These are phyloP conservation scores for Salvia miltiorrhiza DNA, from an alignment of 257 asterid species.

Conservation along the genomic window DNA sequence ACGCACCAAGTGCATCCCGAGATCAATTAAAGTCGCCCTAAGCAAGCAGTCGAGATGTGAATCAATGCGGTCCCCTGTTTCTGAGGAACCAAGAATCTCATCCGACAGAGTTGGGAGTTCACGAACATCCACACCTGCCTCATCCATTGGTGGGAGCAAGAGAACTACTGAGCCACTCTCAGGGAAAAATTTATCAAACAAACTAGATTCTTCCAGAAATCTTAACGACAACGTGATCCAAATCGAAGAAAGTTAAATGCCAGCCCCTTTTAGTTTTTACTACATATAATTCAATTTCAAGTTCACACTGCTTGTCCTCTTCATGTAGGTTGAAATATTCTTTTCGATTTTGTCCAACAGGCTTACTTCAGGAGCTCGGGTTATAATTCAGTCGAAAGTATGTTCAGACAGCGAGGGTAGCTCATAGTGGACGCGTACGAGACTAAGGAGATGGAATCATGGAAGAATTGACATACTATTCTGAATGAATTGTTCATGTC, in stretches of 20 bases:
- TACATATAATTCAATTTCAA: neutral
- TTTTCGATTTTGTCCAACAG: conserved; percentile 36
- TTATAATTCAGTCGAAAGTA: conserved; percentile 71
- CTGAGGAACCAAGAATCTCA: conserved; percentile 90
- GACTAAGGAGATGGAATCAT: neutral
- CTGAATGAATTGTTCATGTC: neutral
- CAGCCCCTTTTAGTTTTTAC: conserved; percentile 11
- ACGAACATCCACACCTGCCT: conserved; percentile 43
- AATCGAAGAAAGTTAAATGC: conserved; percentile 90
- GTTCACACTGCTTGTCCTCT: conserved; percentile 10
- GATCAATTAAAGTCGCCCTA: conserved; percentile 69
- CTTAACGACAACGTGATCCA: conserved; percentile 60
- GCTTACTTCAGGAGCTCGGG: conserved; percentile 99
- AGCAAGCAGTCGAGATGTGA: conserved; percentile 81
- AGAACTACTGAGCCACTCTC: conserved; percentile 57
- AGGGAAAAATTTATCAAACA: conserved; percentile 32
- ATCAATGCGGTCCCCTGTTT: conserved; percentile 85
- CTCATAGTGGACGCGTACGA: conserved; percentile 19
- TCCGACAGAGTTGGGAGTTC: conserved; percentile 63
- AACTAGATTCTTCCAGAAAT: conserved; percentile 42
- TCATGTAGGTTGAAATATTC: conserved; percentile 35
- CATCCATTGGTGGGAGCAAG: conserved; percentile 75
- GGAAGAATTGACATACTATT: neutral
- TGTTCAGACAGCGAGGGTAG: conserved; percentile 30
- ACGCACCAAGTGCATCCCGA: conserved; percentile 75